Evolutionary conservation across 2,329 filamentous ascomycete genomes (phyloP), one percentile per base, ranked within the genome.

Genomic region (Coleophoma cylindrospora): DNA sequence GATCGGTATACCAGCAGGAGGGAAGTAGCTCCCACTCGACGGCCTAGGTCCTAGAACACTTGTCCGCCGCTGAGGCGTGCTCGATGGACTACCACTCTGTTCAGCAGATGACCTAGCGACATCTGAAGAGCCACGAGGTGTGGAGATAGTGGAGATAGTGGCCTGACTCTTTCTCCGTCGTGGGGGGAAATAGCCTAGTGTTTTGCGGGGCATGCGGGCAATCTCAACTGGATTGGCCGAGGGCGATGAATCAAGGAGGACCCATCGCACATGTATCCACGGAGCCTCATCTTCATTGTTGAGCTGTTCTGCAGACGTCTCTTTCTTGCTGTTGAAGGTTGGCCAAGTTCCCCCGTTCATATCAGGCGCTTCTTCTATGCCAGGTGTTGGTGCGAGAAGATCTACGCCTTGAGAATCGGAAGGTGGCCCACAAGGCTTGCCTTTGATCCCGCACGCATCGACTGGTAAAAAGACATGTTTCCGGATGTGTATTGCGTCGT

Each of bases 251-350:
- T 92, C 88, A 22, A 96, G 77, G 32, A 86, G 74, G 1, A 96
- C 89, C 90, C 91, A 96, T 43, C 89, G 85, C 51, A 96, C 89
- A 68, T 96, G 91, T 52, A 81, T 86, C 89, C 90, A 96, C 4
- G 83, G 81, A 43, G 71, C 76, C 45, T 88, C 86, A 32, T 77
- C 71, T n/a, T 84, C 80, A 34, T 71, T 67, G 45, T 66, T 65
- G 4, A 60, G 46, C 52, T 43, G 56, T 55, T 58, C 57, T 56
- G 57, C 52, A 59, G 58, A 57, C 15, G 52, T 58, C 45, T 51
- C 52, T 22, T 54, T 53, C 17, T 40, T 17, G 50, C 49, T 34
- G 43, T 40, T 49, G 49, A 45, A 15, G 33, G 21, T 61, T 61
- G 22, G 61, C 58, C 56, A 66, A 48, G 55, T 53, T 34, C 62